phyloP scores from a whole-genome alignment of 2,329 filamentous ascomycete genomes.

The Colletotrichum limetticola region DNA sequence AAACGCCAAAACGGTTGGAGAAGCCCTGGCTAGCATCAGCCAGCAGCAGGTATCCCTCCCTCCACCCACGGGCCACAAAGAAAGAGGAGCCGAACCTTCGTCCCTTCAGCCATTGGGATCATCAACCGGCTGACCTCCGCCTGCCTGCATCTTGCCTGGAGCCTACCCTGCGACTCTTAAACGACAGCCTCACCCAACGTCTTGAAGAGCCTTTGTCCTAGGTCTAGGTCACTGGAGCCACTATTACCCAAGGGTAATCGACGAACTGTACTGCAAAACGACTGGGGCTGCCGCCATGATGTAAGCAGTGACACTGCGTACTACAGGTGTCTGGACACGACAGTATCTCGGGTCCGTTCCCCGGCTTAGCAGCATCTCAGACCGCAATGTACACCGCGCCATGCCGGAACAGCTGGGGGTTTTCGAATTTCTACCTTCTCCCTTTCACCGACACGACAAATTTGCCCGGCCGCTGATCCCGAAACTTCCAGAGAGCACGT shows the following conservation, averaged over 20 bases:
- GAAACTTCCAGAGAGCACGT: constrained; percentile 27
- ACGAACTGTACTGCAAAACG: neutral
- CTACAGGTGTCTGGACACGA: neutral
- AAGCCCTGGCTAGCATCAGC: neutral
- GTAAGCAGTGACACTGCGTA: constrained; percentile 21
- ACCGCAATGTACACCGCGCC: constrained; percentile 12
- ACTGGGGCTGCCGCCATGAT: constrained; percentile 24
- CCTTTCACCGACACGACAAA: constrained; percentile 16
- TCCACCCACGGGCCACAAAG: neutral
- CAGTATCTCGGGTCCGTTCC: constrained; percentile 12
- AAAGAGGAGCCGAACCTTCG: neutral
- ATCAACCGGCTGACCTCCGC: constrained; percentile 8
- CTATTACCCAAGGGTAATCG: constrained; percentile 23
- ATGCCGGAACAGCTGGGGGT: neutral
- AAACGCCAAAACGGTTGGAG: constrained; percentile 24
- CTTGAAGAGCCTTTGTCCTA: neutral
- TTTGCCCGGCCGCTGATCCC: constrained; percentile 25
- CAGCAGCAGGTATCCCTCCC: neutral
- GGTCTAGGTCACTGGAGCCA: neutral
- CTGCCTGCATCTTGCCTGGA: constrained; percentile 17
- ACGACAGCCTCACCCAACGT: neutral
- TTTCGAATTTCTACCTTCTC: constrained; percentile 2
- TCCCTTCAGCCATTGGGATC: constrained; percentile 3
- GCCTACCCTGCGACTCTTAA: neutral
- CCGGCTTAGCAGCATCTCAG: constrained; percentile 21